Evolutionary conservation across 1,284 basidiomycete species (phyloP), one percentile per base, ranked within the genome.

Genomic region (Heterobasidion occidentale): DNA sequence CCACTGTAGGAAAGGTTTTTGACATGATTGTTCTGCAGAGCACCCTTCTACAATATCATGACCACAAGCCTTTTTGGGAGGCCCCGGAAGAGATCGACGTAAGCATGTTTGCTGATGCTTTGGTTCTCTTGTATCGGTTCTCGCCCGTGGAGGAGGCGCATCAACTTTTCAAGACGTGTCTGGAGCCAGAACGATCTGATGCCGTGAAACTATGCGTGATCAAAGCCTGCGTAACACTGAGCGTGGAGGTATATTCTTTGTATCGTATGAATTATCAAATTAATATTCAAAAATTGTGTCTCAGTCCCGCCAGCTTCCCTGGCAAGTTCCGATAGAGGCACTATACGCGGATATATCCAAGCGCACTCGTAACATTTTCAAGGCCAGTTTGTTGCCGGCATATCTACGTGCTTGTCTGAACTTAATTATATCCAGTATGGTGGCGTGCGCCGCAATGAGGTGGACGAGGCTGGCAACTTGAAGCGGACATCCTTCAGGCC

Each of bases 151-250:
- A 83, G 53, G 86, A 88, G 47, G 76, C 80, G 1, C 60, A 84
- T 9, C 72, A 74, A 1, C 67, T 91, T 17, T 88, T 92, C 63
- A 66, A 74, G 33, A 71, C 73, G 3, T 89, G 86, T 64, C 68
- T 93, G 33, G 83, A 88, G 61, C 81, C 88, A 8, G 88, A 91
- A 61, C 79, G 86, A 42, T 86, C 88, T 0, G 87, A 92, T 51
- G 83, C 86, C 3, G 82, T 90, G 61, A 93, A 92, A 73, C 80
- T 88, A n/a, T 82, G 82, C 58, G 90, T 78, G 1, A 74, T 92
- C 53, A 83, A 86, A 60, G 89, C 91, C 1, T 83, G 77, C 61
- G 67, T 86, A 46, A 81, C 80, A 0, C 61, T 80, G 34, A 65
- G 71, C 7, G 66, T 70, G 12, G 71, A 73, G 56, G 72, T 71